Evolutionary conservation across 768 basidiomycete species (phyloP), one percentile per base, ranked within the genome.

Genomic region (Mycena belliarum): DNA sequence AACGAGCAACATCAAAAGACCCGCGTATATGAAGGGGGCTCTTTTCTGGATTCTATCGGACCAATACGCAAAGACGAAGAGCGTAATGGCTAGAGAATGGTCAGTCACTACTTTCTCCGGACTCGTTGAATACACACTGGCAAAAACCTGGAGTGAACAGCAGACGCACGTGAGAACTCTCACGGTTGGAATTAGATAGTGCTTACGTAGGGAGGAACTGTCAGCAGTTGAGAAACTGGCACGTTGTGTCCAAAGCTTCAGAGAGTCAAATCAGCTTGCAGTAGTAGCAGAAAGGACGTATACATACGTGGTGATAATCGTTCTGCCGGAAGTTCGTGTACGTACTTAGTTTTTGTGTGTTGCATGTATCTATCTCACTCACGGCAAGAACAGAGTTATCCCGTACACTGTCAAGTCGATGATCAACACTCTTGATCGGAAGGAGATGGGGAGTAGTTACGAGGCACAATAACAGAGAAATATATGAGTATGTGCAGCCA

Each of bases 171-270:
- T 48, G 23, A 42, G 48, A 33, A 21, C 20, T 21, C 18, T 20
- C 14, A n/a, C 7, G 18, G 10, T 7, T 21, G 7, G 14, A 16
- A 48, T 18, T 20, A 38, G 18, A 37, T 10, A 21, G 7, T 10
- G 41, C 60, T 37, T 40, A 59, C 68, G 64, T 88, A 89, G 8
- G 86, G 85, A 1, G 88, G 88, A 0, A 89, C 81, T 1, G 86
- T 87, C 33, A 90, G 77, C 4, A 90, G 74, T 63, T 89, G 86
- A 54, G 81, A 84, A 49, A 85, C 73, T 0, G 85, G 70, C 3
- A 80, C 69, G 7, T 77, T 66, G 65, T 83, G 81, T 1, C 87
- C 87, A 52, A 89, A 88, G 25, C 85, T 86, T 48, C 12, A 49
- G 16, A 49, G 24, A 12, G 16, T 21, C 41, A 20, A 46, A 29